Base-by-base conservation (phyloP, 768 basidiomycete species). In the Grammothele lineata region DNA sequence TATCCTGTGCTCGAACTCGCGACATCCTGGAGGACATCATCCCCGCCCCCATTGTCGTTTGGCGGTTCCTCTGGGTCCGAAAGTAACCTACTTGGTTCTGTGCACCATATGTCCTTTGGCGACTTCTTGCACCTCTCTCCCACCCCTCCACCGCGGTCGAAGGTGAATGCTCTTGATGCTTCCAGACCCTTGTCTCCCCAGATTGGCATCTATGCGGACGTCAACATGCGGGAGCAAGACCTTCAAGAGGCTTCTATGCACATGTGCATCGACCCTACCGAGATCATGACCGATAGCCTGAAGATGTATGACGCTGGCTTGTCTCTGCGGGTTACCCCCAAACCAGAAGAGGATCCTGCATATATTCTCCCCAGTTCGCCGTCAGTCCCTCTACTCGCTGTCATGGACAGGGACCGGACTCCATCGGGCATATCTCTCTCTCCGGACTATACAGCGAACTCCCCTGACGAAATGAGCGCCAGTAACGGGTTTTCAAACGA, bases 221-320 rank as follows among this genome's bases (percentile, higher is more conserved):
- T 69, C 21, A 72, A 72, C 35, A 65, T 68, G 63, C 66, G 64
- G 46, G 57, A 64, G 19, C 43, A 35, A 5, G 51, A 58, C 37
- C 47, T 57, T 21, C 43, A 50, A 15, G 47, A 47, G 22, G 54
- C 58, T 7, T 26, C 48, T 3, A 55, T 56, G 24, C 46, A 50
- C 4, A 34, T 52, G 5, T 63, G 69, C 23, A 61, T 77, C 40
- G 66, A 76, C 54, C 74, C 75, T 18, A 50, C 66, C 25, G 67
- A 72, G 25, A 66, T 71, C 23, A 60, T 70, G 48, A 10, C 19
- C 9, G 38, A 45, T 19, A 49, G 48, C 33, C 12, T 36, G 3
- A 27, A 19, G 9, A 36, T 18, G 33, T 17, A 9, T 15, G 11
- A 30, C 22, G 17, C 37, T 42, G 21, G 34, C 39, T 22, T 15